phyloP scores from a whole-genome alignment of 331 rosid species.

The Dryas integrifolia region DNA sequence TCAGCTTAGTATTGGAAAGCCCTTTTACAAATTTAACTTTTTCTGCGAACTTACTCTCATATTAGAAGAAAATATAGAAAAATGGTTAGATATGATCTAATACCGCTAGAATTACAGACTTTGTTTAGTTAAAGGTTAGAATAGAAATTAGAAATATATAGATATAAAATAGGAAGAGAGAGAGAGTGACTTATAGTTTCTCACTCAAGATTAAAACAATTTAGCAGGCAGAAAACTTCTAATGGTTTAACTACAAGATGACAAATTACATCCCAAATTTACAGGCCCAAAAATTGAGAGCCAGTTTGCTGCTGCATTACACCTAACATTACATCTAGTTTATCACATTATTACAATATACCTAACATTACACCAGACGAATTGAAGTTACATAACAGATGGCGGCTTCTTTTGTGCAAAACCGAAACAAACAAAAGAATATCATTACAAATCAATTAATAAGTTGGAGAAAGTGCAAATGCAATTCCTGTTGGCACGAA shows the following conservation, averaged over 20 bases:
- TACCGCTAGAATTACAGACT: too few species aligned
- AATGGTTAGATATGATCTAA: too few species aligned
- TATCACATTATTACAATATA: neutral
- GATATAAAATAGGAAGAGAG: too few species aligned
- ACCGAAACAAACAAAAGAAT: constrained; percentile 14
- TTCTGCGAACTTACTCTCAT: too few species aligned
- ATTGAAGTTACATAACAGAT: constrained; percentile 5
- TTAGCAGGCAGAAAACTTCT: neutral
- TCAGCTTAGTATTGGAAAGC: too few species aligned
- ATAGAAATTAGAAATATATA: too few species aligned
- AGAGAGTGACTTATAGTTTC: too few species aligned
- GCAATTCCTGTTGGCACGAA: constrained; percentile 20
- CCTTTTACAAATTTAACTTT: too few species aligned
- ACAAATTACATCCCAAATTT: constrained; percentile 22
- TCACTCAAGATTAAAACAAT: neutral
- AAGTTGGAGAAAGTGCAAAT: constrained; percentile 9
- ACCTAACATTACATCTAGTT: neutral
- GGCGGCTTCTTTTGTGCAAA: neutral
- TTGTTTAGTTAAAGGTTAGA: too few species aligned
- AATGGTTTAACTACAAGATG: constrained; percentile 14
- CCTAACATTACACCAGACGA: constrained; percentile 9
- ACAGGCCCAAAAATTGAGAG: constrained; percentile 14
- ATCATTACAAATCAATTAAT: constrained; percentile 30
- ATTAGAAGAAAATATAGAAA: too few species aligned
- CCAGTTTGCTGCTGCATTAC: constrained; percentile 12